phyloP scores from a whole-genome alignment of 345 rosid genomes.

The Syzygium oleosum region DNA sequence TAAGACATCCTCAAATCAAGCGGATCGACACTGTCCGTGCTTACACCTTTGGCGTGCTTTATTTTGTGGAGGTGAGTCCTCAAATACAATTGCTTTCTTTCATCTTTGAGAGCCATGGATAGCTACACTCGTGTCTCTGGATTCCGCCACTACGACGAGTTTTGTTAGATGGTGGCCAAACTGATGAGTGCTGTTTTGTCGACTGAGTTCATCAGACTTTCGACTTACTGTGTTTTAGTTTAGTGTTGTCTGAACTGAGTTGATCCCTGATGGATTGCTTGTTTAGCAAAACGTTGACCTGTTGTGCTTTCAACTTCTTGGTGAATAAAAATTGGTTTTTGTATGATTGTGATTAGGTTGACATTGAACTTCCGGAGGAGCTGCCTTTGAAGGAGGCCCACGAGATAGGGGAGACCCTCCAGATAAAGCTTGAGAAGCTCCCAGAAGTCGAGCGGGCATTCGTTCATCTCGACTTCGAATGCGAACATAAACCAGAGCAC shows the following conservation, averaged over 20 bases:
- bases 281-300: background rate
- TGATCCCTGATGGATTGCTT: background rate
- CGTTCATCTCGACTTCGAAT: conserved; percentile 87
- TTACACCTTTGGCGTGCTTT: conserved; percentile 85
- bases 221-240: background rate
- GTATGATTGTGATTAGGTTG: conserved; percentile 35
- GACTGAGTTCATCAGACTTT: background rate
- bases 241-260: background rate
- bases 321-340: background rate
- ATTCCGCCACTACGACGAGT: background rate
- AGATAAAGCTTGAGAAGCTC: conserved; percentile 72
- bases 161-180: background rate
- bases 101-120: background rate
- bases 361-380: conserved; percentile 82
- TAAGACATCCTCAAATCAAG: conserved; percentile 65
- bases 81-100: background rate
- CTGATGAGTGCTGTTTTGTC: background rate
- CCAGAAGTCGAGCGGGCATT: conserved; percentile 88
- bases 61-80: conserved; percentile 78
- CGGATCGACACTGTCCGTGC: conserved; percentile 91
- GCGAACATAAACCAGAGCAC: conserved; percentile 90
- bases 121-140: background rate
- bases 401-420: conserved; percentile 67
- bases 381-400: conserved; percentile 75
- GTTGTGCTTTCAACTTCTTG: background rate